These are phyloP conservation scores for Dittrichia graveolens DNA, from an alignment of 129 eudicot genomes.

Conservation along the genomic window DNA sequence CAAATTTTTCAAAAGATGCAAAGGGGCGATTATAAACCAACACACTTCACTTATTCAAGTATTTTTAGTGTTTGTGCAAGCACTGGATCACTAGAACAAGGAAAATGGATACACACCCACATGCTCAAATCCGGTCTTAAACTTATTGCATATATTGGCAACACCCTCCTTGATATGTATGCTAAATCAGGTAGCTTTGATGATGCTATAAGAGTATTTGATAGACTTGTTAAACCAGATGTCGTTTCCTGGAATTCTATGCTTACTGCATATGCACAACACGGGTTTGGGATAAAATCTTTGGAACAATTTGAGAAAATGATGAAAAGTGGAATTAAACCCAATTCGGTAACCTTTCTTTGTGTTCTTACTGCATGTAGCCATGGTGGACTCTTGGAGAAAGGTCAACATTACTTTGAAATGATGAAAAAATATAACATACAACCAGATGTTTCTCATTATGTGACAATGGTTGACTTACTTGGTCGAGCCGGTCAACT, in stretches of 20 bases:
- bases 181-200: conserved; percentile 72
- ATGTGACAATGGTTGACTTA: conserved; percentile 70
- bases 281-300: conserved; percentile 71
- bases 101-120: conserved; percentile 80
- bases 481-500: conserved; percentile 79
- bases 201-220: conserved; percentile 68
- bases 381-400: conserved; percentile 77
- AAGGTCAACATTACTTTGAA: conserved; percentile 61
- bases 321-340: conserved; percentile 53
- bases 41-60: conserved; percentile 76
- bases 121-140: conserved; percentile 64
- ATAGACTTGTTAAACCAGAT: conserved; percentile 50
- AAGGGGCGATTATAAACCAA: conserved; percentile 45
- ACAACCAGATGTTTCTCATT: conserved; percentile 62
- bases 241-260: conserved; percentile 86
- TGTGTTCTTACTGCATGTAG: conserved; percentile 74
- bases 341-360: conserved; percentile 63
- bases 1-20: conserved; percentile 60
- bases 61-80: conserved; percentile 67
- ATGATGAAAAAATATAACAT: conserved; percentile 57
- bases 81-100: conserved; percentile 75
- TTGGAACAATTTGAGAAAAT: conserved; percentile 60
- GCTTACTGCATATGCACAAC: conserved; percentile 80
- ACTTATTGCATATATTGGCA: conserved; percentile 67
- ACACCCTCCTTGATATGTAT: conserved; percentile 87